phyloP scores from a whole-genome alignment of 1,284 basidiomycete species.

The Ustilago xerochloae region DNA sequence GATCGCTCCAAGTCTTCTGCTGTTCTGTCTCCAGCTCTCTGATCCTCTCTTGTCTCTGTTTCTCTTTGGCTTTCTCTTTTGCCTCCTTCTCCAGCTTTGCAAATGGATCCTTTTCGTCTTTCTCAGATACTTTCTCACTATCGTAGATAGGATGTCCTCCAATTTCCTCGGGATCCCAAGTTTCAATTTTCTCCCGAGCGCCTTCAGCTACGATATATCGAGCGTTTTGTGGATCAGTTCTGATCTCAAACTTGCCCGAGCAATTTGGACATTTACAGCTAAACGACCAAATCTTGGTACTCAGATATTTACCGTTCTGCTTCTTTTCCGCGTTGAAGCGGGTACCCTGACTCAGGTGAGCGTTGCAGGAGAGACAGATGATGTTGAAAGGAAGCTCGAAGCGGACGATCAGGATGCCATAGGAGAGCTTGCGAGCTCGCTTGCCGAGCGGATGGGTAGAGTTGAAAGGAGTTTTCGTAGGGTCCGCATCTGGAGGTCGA shows the following conservation, averaged over 20 bases:
- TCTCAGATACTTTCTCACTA: conserved; percentile 66
- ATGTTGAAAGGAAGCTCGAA: conserved; percentile 88
- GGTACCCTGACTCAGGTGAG: conserved; percentile 55
- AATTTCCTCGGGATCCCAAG: conserved; percentile 95
- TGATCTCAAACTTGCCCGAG: conserved; percentile 91
- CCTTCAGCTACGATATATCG: conserved; percentile 91
- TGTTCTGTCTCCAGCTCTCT: conserved; percentile 80
- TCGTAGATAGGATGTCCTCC: conserved; percentile 90
- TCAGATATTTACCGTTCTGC: conserved; percentile 94
- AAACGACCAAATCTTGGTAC: conserved; percentile 92
- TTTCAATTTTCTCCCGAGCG: conserved; percentile 88
- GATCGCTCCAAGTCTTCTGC: conserved; percentile 81
- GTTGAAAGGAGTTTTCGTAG: conserved; percentile 40
- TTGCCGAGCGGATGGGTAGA: conserved; percentile 74
- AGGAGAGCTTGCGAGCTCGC: conserved; percentile 87
- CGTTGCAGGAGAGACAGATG: conserved; percentile 77
- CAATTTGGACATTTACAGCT: conserved; percentile 97
- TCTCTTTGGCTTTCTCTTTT: conserved; percentile 78
- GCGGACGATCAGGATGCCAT: conserved; percentile 91
- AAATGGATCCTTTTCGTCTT: conserved; percentile 81
- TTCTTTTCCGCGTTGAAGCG: conserved; percentile 99
- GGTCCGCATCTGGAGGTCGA: conserved; percentile 52
- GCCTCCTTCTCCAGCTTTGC: conserved; percentile 87
- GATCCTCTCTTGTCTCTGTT: conserved; percentile 79
- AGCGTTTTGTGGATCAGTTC: conserved; percentile 96